A percentile compares a stretch with the other conserved stretches of the same genome.
Conservation (phyloP, 2,329 filamentous ascomycete species). For the Ascochyta koolunga region DNA sequence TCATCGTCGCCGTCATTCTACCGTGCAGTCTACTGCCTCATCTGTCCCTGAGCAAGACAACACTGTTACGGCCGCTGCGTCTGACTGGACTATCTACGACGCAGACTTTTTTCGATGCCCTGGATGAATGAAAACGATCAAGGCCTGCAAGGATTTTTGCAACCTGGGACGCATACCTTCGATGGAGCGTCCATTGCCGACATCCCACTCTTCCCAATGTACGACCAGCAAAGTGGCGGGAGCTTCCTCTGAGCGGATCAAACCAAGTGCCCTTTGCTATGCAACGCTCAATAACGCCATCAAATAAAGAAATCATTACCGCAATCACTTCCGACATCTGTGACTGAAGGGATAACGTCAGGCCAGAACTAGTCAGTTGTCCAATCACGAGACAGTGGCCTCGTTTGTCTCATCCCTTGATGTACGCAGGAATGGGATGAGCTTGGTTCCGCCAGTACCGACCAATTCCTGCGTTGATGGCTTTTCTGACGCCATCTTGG, state of each 20-base stretch:
- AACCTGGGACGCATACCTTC: slow-evolving; percentile 38
- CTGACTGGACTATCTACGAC: slow-evolving; percentile 42
- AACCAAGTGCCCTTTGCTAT: slow-evolving; percentile 6
- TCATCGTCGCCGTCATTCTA: slow-evolving; percentile 4
- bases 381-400: slow-evolving; percentile 34
- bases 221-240: slow-evolving; percentile 31
- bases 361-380: not conserved
- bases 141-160: slow-evolving; percentile 39
- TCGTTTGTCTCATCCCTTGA: slow-evolving; percentile 59
- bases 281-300: not conserved
- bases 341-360: not conserved
- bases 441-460: slow-evolving; percentile 59
- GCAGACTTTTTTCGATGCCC: slow-evolving; percentile 38
- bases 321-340: not conserved
- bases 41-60: slow-evolving; percentile 11
- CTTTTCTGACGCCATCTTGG: slow-evolving; percentile 41
- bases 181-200: slow-evolving; percentile 39
- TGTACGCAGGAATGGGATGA: slow-evolving; percentile 61
- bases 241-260: slow-evolving; percentile 12
- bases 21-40: slow-evolving; percentile 2
- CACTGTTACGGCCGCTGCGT: slow-evolving; percentile 14
- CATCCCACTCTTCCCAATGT: slow-evolving; percentile 41
- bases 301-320: not conserved
- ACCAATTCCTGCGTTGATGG: slow-evolving; percentile 48
- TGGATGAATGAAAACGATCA: slow-evolving; percentile 42